Percentiles rank a stretch among this genome's conserved stretches.
phyloP scores from a whole-genome alignment of 1,284 basidiomycete species.

The Macrocystidia cucumis region DNA sequence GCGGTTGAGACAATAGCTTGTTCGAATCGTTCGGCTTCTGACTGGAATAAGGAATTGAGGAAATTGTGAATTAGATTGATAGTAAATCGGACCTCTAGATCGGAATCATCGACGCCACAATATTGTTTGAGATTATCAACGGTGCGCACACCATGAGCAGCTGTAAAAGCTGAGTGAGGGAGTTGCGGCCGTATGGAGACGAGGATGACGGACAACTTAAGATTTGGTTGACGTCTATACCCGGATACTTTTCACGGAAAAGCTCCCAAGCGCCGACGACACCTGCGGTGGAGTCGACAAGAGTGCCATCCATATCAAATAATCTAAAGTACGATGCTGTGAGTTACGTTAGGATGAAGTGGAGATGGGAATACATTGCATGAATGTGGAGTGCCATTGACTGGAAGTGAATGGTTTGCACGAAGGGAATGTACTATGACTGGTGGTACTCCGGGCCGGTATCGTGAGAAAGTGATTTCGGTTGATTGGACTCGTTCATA shows the following conservation, averaged over 20 bases:
- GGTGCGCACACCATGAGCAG: slow-evolving; percentile 75
- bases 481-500: slow-evolving; percentile 1
- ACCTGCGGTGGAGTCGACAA: slow-evolving; percentile 67
- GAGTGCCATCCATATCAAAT: slow-evolving; percentile 77
- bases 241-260: slow-evolving; percentile 57
- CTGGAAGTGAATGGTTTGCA: neutral
- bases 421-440: neutral
- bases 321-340: slow-evolving; percentile 30
- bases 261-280: slow-evolving; percentile 70
- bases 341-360: slow-evolving; percentile 4
- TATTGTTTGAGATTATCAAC: slow-evolving; percentile 69
- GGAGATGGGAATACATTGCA: slow-evolving; percentile 42
- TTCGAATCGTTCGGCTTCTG: slow-evolving; percentile 62
- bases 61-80: slow-evolving; percentile 4
- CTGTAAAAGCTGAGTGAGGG: slow-evolving; percentile 27
- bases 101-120: slow-evolving; percentile 64
- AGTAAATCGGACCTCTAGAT: slow-evolving; percentile 47
- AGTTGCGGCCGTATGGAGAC: slow-evolving; percentile 5
- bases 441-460: neutral
- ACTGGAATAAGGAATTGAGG: slow-evolving; percentile 24
- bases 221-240: slow-evolving; percentile 53
- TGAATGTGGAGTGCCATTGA: slow-evolving; percentile 25
- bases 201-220: slow-evolving; percentile 44
- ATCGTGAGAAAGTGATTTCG: neutral
- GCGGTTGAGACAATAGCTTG: slow-evolving; percentile 54